Base-by-base conservation (phyloP, 2,329 filamentous ascomycete species). In the Delphinella strobiligena region DNA sequence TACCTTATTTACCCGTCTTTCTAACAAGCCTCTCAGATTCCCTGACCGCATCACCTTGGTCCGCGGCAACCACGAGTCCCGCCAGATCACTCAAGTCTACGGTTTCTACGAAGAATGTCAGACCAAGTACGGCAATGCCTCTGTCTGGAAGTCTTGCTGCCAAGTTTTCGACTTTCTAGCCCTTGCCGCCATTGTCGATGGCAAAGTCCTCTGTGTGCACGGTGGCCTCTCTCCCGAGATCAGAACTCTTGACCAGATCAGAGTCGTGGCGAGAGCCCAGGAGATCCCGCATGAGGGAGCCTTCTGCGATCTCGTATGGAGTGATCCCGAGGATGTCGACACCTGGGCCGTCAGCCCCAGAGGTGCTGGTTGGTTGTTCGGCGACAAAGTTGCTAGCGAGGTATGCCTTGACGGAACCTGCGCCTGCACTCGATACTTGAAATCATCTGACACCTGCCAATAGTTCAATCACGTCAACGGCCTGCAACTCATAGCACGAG, bases 101-200 rank as follows among this genome's bases (percentile, higher is more conserved):
- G 91, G 91, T 47, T 98, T 98, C 69, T 98, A 98, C 69, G 91
- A 96, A 62, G 91, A 98, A 64, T 98, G 91, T 61, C 77, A 96
- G 54, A 84, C 88, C 61, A 98, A 98, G 69, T 98, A 98, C 61
- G 91, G 91, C 62, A 96, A 95, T 58, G 89, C 91, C 47, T 96
- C 94, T 53, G 91, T 98, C 48, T 98, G 91, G 91, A 95, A 95
- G 71, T 95, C 86, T 61, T 98, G 94, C 62, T 95, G 88, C 58
- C 89, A 98, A 63, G 80, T 98, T 40, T 98, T 98, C 67, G 91
- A 98, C 68, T 98, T 91, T 68, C 83, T 98, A 30, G 89, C 91
- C 50, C 77, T 98, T 51, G 95, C 89, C 49, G 91, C 91, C 52
- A 78, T 98, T 54, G 94, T 98, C 63, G 89, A 98, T 67, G 94